Base-by-base conservation (phyloP, 169 alveolate species). In the Eimeria sp. region DNA sequence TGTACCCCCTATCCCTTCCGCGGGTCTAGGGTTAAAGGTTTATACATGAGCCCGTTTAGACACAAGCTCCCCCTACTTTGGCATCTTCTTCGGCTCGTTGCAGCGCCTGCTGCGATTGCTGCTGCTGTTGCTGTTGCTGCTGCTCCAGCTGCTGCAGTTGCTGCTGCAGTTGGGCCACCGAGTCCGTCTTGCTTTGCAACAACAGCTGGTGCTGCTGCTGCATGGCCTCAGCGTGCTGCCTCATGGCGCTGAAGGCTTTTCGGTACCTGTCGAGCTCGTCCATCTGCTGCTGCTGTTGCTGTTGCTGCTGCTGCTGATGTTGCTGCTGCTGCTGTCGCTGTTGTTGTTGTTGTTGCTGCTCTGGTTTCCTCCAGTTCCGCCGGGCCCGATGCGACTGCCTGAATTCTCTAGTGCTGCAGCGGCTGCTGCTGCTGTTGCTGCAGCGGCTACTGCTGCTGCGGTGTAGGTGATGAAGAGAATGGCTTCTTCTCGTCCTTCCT, bases 101-200 rank as follows among this genome's bases (percentile, higher is more conserved):
- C 34, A 78, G 89, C 25, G 61, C 70, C 89, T 49, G 89, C 70
- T 49, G 89, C 89, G 22, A 30, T n/a, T 78, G 89, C 65, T 49
- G 89, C 43, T 49, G 89, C 65, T 78, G 89, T n/a, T 78, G 89
- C 43, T 45, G 89, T 65, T 78, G 89, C 89, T 78, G 89, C 84
- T 34, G 54, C 84, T 73, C 51, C 89, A 78, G 43, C 89, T 45
- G 89, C 89, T 78, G 89, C 89, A 78, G 89, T 22, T 78, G 67
- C 65, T 78, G 89, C 89, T 49, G 89, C 89, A 78, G 89, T 1
- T 34, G 40, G 43, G 65, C 89, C 0, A 78, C n/a, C 43, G 89
- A 40, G 40, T 49, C 65, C 25, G 70, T 9, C 34, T 78, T 78
- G 22, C 89, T 9, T 65, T 49, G 89, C 89, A 78, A 65, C 89